Conservation (phyloP, 257 asterid genomes). For the Jacaranda copaia region DNA sequence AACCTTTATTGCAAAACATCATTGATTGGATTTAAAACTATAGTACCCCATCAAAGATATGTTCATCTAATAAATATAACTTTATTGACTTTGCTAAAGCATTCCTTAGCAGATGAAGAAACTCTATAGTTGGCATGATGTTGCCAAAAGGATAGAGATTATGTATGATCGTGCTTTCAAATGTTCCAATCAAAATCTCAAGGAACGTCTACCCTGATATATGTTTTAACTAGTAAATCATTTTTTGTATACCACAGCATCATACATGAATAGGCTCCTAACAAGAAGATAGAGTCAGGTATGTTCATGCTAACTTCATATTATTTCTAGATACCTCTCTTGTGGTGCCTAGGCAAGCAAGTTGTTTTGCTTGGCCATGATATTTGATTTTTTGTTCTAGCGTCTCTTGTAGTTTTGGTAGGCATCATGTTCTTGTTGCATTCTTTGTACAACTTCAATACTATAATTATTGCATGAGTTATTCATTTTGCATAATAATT, state of each 20-base stretch:
- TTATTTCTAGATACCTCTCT: constrained; percentile 67
- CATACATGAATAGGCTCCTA: neutral
- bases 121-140: constrained; percentile 97
- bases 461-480: neutral
- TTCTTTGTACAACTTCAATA: neutral
- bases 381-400: constrained; percentile 77
- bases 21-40: neutral
- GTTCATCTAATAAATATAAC: constrained; percentile 9
- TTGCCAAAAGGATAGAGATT: constrained; percentile 88
- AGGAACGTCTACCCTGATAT: constrained; percentile 84
- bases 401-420: constrained; percentile 76
- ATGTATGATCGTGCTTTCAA: constrained; percentile 82
- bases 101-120: constrained; percentile 72
- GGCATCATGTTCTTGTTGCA: constrained; percentile 46
- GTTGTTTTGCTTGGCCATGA: constrained; percentile 89
- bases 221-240: neutral
- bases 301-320: neutral
- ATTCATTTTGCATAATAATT: constrained; percentile 13
- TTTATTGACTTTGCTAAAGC: constrained; percentile 9
- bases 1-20: neutral
- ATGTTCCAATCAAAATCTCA: constrained; percentile 76
- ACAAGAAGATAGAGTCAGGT: neutral
- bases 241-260: neutral
- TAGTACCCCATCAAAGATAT: neutral
- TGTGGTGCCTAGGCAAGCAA: constrained; percentile 99